Evolutionary conservation across 1,139 yeast genomes (phyloP).

Genomic region (Suhomyces anneliseae): DNA sequence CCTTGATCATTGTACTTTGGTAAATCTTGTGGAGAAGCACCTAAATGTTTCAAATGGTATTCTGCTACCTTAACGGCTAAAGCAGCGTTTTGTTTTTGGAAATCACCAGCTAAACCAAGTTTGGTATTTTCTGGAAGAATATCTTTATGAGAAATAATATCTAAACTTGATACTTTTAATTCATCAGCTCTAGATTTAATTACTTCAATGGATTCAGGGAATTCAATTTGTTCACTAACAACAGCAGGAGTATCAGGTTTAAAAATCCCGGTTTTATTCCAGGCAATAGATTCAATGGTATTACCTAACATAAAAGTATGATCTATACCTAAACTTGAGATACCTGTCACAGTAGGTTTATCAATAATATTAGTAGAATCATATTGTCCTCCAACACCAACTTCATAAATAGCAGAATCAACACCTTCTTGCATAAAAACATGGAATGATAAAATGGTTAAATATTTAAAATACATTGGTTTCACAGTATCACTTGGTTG

Average conservation of each 20-base stretch:
- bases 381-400: slow-evolving; percentile 96
- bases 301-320: slow-evolving; percentile 87
- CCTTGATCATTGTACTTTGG: slow-evolving; percentile 24
- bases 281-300: slow-evolving; percentile 86
- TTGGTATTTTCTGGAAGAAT: slow-evolving; percentile 33
- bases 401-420: slow-evolving; percentile 92
- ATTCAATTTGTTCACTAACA: slow-evolving; percentile 57
- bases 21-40: slow-evolving; percentile 26
- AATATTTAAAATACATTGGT: slow-evolving; percentile 91
- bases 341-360: slow-evolving; percentile 82
- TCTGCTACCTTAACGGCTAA: slow-evolving; percentile 76
- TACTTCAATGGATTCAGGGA: slow-evolving; percentile 52
- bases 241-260: slow-evolving; percentile 68
- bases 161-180: slow-evolving; percentile 48
- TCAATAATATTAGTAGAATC: slow-evolving; percentile 90
- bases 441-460: slow-evolving; percentile 88
- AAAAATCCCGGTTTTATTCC: slow-evolving; percentile 96
- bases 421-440: slow-evolving; percentile 85
- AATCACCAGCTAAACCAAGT: slow-evolving; percentile 84
- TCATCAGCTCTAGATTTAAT: slow-evolving; percentile 67
- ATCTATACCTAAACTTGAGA: slow-evolving; percentile 86
- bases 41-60: slow-evolving; percentile 56
- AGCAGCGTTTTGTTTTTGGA: slow-evolving; percentile 85
- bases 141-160: slow-evolving; percentile 48
- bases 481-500: slow-evolving; percentile 60